These are phyloP conservation scores for Crucihimalaya himalaica DNA, from an alignment of 345 rosid species.

Conservation along the genomic window DNA sequence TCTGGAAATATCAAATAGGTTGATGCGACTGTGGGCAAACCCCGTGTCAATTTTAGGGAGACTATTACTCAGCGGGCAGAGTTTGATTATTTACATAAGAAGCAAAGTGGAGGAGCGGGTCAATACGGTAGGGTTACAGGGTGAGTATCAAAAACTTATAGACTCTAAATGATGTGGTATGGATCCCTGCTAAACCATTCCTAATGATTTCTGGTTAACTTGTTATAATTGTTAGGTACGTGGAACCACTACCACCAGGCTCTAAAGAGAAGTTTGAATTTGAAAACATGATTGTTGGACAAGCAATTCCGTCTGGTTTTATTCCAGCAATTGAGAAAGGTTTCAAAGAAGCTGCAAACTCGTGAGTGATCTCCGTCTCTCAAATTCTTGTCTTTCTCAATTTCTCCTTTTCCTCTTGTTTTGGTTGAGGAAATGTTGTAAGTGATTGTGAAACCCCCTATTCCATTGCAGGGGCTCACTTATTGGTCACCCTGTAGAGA, in stretches of 20 bases:
- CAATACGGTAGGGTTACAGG: slow-evolving; percentile 94
- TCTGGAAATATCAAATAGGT: slow-evolving; percentile 51
- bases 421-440: background rate
- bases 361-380: slow-evolving; percentile 54
- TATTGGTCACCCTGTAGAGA: slow-evolving; percentile 97
- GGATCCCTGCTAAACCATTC: slow-evolving; percentile 5
- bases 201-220: slow-evolving; percentile 10
- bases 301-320: slow-evolving; percentile 89
- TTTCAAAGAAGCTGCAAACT: slow-evolving; percentile 96
- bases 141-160: slow-evolving; percentile 47
- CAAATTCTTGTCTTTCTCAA: background rate
- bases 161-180: background rate
- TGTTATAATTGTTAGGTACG: slow-evolving; percentile 51
- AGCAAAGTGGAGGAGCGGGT: slow-evolving; percentile 98
- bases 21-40: slow-evolving; percentile 96
- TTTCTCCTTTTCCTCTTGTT: background rate
- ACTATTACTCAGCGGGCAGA: slow-evolving; percentile 85
- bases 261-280: slow-evolving; percentile 79
- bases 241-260: slow-evolving; percentile 77
- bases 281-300: slow-evolving; percentile 93
- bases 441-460: background rate
- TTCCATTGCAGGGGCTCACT: slow-evolving; percentile 72
- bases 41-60: slow-evolving; percentile 97
- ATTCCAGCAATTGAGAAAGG: slow-evolving; percentile 99
- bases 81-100: slow-evolving; percentile 96